Conservation (phyloP, 1,284 basidiomycete species). For the Apiotrichum sp. region DNA sequence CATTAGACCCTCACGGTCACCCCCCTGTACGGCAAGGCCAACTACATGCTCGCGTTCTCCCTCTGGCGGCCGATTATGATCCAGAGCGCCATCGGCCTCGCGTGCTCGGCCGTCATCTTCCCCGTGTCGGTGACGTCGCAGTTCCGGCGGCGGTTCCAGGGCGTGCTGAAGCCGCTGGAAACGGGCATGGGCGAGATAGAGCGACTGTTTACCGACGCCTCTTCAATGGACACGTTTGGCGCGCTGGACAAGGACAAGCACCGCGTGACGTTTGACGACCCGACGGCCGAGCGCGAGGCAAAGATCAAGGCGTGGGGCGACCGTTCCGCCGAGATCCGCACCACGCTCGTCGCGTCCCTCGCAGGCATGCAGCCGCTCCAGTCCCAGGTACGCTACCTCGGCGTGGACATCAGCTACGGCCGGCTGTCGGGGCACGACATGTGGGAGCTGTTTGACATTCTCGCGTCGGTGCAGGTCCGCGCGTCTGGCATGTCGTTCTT, state of each 20-base stretch:
- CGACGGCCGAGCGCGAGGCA: neutral
- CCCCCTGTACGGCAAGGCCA: conserved; percentile 27
- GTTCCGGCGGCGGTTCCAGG: conserved; percentile 37
- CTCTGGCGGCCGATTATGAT: conserved; percentile 44
- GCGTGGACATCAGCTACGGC: conserved; percentile 40
- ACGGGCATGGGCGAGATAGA: conserved; percentile 30
- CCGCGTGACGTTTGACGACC: conserved; percentile 3
- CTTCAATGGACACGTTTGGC: conserved; percentile 1
- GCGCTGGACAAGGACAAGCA: neutral
- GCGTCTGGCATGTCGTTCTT: conserved; percentile 43
- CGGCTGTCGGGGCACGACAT: conserved; percentile 39
- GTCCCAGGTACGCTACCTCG: conserved; percentile 40
- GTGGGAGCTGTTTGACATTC: conserved; percentile 30
- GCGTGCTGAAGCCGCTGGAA: conserved; percentile 32
- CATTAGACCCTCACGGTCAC: conserved; percentile 34
- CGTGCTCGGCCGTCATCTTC: conserved; percentile 38
- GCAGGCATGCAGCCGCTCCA: conserved; percentile 37
- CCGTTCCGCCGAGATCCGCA: conserved; percentile 27
- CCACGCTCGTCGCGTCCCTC: conserved; percentile 28
- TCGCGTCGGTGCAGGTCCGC: conserved; percentile 38
- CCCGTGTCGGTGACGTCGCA: conserved; percentile 41
- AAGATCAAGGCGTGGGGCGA: conserved; percentile 34
- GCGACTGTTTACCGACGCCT: conserved; percentile 24
- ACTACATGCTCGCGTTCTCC: conserved; percentile 32
- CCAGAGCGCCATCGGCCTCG: conserved; percentile 33